These are phyloP conservation scores for Nannochloris sp. DNA, from an alignment of 139 green algal genomes.

Conservation along the genomic window DNA sequence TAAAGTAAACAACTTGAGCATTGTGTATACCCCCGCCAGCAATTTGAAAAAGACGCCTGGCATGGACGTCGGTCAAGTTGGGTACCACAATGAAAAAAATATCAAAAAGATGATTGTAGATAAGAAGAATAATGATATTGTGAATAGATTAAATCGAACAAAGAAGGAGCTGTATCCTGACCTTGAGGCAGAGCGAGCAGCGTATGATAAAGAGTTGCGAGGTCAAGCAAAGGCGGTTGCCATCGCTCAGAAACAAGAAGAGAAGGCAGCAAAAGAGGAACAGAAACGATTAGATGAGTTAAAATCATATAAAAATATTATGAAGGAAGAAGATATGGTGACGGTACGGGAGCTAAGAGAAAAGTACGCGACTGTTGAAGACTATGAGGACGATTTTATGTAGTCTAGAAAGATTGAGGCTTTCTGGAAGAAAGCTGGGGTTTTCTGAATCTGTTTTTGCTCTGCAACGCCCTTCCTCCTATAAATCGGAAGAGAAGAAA, in stretches of 20 bases:
- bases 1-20: constrained; percentile 63
- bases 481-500: no score
- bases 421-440: no score
- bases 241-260: constrained; percentile 26
- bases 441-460: no score
- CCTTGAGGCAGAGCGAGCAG: constrained; percentile 63
- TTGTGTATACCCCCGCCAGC: constrained; percentile 88
- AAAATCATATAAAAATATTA: constrained; percentile 55
- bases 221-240: constrained; percentile 39
- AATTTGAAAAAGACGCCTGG: constrained; percentile 83
- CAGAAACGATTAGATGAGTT: constrained; percentile 56
- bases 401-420: no score
- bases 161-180: constrained; percentile 73
- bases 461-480: no score
- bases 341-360: constrained; percentile 60
- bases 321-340: constrained; percentile 67
- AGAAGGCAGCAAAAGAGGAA: constrained; percentile 66
- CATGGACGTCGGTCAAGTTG: constrained; percentile 82
- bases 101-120: constrained; percentile 63
- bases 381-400: constrained; percentile 97
- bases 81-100: constrained; percentile 72
- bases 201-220: constrained; percentile 40
- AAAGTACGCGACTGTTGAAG: constrained; percentile 73
- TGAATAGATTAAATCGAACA: constrained; percentile 93
- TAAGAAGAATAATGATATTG: constrained; percentile 76